A percentile compares a stretch with the other conserved stretches of the same genome.
These are phyloP conservation scores for Stygiomarasmius scandens DNA, from an alignment of 1,284 basidiomycete species.

Conservation along the genomic window DNA sequence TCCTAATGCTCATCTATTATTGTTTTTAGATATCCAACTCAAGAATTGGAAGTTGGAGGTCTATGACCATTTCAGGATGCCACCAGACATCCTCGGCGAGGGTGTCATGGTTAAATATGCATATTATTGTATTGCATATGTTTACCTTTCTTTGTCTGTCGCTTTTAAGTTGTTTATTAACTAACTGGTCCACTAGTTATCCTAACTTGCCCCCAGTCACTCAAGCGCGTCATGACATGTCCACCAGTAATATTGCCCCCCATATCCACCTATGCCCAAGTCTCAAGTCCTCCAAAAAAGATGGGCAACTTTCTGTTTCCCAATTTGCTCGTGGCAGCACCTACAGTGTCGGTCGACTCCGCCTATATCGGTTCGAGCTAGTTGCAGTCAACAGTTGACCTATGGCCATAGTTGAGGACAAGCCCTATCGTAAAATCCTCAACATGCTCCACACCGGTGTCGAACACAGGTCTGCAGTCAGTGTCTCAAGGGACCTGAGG, in stretches of 20 bases:
- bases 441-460: neutral
- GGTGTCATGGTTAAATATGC: too few relatives aligned
- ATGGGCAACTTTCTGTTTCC: neutral
- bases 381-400: neutral
- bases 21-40: too few relatives aligned
- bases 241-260: neutral
- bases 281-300: neutral
- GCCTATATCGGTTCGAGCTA: neutral
- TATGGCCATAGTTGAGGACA: neutral
- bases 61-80: too few relatives aligned
- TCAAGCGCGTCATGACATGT: neutral
- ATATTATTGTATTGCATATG: too few relatives aligned
- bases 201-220: neutral
- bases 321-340: neutral
- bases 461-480: neutral
- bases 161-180: too few relatives aligned
- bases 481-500: neutral
- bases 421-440: neutral
- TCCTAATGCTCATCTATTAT: too few relatives aligned
- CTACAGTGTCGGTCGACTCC: neutral
- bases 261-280: neutral
- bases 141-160: too few relatives aligned
- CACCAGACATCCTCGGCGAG: too few relatives aligned
- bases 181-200: too few relatives aligned
- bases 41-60: too few relatives aligned